Conservation (phyloP, 495 filamentous ascomycete genomes). For the Penicillium tannophilum region DNA sequence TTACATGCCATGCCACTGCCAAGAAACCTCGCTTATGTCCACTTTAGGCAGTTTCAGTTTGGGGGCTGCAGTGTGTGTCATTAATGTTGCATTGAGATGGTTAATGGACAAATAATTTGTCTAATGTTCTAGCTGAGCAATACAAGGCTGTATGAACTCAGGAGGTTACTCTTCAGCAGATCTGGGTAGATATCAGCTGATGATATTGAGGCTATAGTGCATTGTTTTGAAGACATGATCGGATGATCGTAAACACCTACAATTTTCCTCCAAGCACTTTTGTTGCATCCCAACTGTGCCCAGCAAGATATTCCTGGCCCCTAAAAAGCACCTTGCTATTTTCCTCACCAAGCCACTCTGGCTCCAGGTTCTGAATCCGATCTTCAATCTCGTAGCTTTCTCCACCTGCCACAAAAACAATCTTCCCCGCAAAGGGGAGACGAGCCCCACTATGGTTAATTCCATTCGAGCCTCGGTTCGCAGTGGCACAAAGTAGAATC, state of each 20-base stretch:
- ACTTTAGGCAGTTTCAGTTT: not conserved
- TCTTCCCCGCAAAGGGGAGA: conserved; percentile 40
- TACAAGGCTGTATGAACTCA: no score
- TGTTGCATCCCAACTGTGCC: conserved; percentile 30
- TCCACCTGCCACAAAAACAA: conserved; percentile 50
- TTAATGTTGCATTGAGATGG: no score
- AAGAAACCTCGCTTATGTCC: not conserved
- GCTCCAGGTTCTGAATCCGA: conserved; percentile 42
- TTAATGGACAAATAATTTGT: no score
- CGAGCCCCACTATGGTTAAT: conserved; percentile 25
- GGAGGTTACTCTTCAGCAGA: no score
- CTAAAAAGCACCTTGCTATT: conserved; percentile 34
- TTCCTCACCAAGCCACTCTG: conserved; percentile 48
- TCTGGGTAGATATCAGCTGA: no score
- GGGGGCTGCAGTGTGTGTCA: not conserved
- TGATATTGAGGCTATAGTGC: no score
- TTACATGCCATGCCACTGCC: not conserved
- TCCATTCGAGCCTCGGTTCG: conserved; percentile 32
- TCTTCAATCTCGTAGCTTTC: conserved; percentile 52
- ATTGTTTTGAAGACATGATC: no score
- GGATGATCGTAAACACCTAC: not conserved
- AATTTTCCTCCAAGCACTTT: conserved; percentile 8
- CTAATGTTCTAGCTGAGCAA: no score
- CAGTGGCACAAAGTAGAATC: conserved; percentile 36
- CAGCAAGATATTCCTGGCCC: conserved; percentile 43